These are phyloP conservation scores for Coccomyxa subellipsoidea DNA, from an alignment of 163 green algal genomes.

Conservation along the genomic window DNA sequence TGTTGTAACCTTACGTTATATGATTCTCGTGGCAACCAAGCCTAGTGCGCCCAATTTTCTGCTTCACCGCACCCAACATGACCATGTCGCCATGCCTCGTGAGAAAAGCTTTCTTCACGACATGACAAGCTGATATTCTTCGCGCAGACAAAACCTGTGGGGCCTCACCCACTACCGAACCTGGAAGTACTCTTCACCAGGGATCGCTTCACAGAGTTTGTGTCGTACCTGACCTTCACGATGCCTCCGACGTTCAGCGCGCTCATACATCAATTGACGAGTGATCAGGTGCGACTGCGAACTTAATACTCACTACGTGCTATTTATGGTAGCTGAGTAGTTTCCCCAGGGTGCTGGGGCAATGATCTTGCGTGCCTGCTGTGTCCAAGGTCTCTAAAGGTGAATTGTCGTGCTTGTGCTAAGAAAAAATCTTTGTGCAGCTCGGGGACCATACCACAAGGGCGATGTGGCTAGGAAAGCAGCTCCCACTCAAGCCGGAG, in stretches of 20 bases:
- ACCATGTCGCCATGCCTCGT: neutral
- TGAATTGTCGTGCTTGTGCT: too few relatives aligned
- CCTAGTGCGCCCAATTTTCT: neutral
- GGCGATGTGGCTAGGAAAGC: constrained; percentile 1
- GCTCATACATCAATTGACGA: neutral
- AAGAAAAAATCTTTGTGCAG: too few relatives aligned
- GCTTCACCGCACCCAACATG: neutral
- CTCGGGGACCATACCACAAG: neutral
- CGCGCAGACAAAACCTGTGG: neutral
- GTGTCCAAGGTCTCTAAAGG: too few relatives aligned
- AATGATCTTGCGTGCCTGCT: too few relatives aligned
- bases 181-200: neutral
- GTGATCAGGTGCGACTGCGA: neutral
- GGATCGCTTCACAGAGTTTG: neutral
- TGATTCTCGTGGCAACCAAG: too few relatives aligned
- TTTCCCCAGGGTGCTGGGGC: too few relatives aligned
- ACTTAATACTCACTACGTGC: too few relatives aligned
- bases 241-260: neutral
- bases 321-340: too few relatives aligned
- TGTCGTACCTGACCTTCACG: neutral
- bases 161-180: neutral
- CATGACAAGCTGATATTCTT: neutral
- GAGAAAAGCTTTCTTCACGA: neutral
- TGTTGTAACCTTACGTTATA: too few relatives aligned
- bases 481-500: neutral